These are phyloP conservation scores for Teratosphaeria gauchensis DNA, from an alignment of 2,329 filamentous ascomycete genomes.

Conservation along the genomic window DNA sequence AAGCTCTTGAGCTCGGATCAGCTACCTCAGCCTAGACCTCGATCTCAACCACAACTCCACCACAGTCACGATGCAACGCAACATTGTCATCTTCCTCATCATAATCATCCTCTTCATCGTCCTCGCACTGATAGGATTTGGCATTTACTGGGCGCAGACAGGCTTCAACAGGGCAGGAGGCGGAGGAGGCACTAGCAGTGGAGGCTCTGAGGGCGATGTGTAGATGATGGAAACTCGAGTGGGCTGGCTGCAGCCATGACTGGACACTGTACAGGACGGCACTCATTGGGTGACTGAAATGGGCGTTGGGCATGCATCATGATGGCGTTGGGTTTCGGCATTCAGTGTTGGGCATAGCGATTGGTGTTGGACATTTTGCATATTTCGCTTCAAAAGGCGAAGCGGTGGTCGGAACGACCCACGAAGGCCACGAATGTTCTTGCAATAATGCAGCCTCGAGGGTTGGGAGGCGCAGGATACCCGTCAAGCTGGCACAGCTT, in stretches of 20 bases:
- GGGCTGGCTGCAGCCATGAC: too few species aligned
- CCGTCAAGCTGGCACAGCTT: background rate
- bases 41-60: background rate
- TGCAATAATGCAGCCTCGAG: background rate
- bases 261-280: too few species aligned
- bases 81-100: conserved; percentile 44
- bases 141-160: conserved; percentile 41
- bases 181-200: conserved; percentile 15
- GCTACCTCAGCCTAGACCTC: background rate
- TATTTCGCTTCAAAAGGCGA: background rate
- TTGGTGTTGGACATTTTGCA: background rate
- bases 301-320: background rate
- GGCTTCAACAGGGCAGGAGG: conserved; percentile 20
- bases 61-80: conserved; percentile 37
- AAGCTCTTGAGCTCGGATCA: background rate
- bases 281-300: background rate
- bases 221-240: conserved; percentile 5
- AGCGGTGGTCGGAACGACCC: background rate
- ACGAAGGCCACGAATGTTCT: background rate
- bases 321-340: background rate
- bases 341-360: background rate
- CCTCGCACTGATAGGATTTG: conserved; percentile 39
- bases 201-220: conserved; percentile 16
- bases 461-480: background rate
- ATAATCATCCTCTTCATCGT: conserved; percentile 44